phyloP scores from a whole-genome alignment of 768 basidiomycete species.

The Stropharia rugosoannulata region DNA sequence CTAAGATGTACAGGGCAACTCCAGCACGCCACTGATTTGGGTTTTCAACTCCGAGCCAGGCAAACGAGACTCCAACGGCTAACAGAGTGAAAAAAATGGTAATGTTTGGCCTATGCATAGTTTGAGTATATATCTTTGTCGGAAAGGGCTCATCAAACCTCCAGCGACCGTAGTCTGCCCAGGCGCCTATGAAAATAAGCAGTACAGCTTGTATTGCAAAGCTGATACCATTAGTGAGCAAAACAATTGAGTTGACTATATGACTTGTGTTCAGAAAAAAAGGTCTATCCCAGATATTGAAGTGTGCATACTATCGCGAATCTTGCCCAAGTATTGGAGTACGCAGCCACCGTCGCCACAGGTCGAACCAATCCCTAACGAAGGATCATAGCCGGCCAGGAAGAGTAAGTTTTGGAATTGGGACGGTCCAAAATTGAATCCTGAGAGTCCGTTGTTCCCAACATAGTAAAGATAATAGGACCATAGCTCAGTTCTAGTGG shows the following conservation, averaged over 20 bases:
- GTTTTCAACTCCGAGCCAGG: slow-evolving; percentile 73
- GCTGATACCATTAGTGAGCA: slow-evolving; percentile 77
- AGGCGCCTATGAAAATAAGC: slow-evolving; percentile 66
- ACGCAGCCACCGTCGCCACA: slow-evolving; percentile 60
- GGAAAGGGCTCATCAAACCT: slow-evolving; percentile 37
- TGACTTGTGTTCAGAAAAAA: background rate
- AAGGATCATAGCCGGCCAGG: slow-evolving; percentile 71
- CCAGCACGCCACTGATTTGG: slow-evolving; percentile 64
- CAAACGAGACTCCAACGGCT: slow-evolving; percentile 68
- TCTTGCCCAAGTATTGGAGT: slow-evolving; percentile 59
- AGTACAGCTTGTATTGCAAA: slow-evolving; percentile 75
- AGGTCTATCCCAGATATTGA: background rate
- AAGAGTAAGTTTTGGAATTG: slow-evolving; percentile 76
- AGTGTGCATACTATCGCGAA: slow-evolving; percentile 53
- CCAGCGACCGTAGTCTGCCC: slow-evolving; percentile 84
- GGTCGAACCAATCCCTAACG: slow-evolving; percentile 50
- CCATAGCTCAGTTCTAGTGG: slow-evolving; percentile 53
- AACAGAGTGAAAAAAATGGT: slow-evolving; percentile 71
- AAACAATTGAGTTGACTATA: slow-evolving; percentile 73
- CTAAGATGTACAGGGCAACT: slow-evolving; percentile 61
- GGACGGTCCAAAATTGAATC: slow-evolving; percentile 72
- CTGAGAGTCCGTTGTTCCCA: slow-evolving; percentile 68
- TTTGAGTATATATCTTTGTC: background rate
- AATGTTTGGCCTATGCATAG: slow-evolving; percentile 60
- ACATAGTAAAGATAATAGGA: slow-evolving; percentile 62